A percentile compares a stretch with the other conserved stretches of the same genome.
Evolutionary conservation across 352 stramenopile genomes (phyloP).

Genomic region (Pythium sukuiense): DNA sequence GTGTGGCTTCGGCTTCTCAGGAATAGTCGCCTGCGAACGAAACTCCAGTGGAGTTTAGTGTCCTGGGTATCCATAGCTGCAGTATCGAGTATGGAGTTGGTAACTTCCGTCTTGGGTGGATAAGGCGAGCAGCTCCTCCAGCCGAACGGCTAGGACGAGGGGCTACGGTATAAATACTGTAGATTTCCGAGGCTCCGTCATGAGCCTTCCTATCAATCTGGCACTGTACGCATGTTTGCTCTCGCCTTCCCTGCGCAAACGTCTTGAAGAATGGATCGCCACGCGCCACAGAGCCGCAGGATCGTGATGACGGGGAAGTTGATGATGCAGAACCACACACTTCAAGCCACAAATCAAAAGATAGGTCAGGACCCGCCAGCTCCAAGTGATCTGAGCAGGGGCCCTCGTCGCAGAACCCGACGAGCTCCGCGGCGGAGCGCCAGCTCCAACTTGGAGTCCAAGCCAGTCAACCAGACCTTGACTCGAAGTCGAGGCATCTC

Average conservation of each 20-base stretch:
- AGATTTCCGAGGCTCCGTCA: neutral
- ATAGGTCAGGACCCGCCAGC: neutral
- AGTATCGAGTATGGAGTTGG: neutral
- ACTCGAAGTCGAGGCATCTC: neutral
- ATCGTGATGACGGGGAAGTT: neutral
- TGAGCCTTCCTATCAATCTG: neutral
- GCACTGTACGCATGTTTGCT: neutral
- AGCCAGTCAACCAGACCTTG: neutral
- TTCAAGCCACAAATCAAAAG: slow-evolving; percentile 4
- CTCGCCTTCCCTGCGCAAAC: neutral
- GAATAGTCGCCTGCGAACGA: slow-evolving; percentile 1
- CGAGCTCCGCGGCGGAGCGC: neutral
- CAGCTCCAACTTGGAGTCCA: neutral
- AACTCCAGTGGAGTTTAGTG: neutral
- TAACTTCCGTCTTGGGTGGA: neutral
- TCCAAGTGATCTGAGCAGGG: neutral
- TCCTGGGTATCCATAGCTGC: no score
- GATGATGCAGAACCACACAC: slow-evolving; percentile 1
- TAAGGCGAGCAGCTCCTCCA: neutral
- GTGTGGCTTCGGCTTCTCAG: neutral
- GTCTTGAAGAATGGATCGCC: neutral
- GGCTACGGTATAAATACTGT: neutral
- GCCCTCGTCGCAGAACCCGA: neutral
- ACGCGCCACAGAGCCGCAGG: neutral
- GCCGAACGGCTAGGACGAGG: neutral